Conservation (phyloP, 495 filamentous ascomycete species). For the Echria macrotheca region DNA sequence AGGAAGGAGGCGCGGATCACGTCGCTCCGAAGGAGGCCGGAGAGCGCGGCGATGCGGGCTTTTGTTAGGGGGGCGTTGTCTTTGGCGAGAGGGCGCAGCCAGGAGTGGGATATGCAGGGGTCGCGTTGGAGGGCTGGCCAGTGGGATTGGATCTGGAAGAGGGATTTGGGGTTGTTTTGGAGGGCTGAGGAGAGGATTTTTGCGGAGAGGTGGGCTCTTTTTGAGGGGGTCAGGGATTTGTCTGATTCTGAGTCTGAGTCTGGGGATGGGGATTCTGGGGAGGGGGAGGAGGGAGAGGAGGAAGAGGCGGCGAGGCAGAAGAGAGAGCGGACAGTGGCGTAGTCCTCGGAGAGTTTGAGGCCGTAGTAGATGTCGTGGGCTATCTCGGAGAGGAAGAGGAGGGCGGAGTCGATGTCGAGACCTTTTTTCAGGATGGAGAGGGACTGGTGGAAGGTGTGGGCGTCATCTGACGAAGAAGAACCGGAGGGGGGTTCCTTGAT, state of each 20-base stretch:
- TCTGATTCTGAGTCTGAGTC: too few relatives aligned
- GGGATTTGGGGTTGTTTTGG: conserved; percentile 60
- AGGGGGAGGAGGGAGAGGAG: conserved; percentile 13
- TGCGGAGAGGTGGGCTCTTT: conserved; percentile 43
- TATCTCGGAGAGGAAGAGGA: conserved; percentile 52
- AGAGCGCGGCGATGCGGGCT: conserved; percentile 35
- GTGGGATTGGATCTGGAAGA: conserved; percentile 39
- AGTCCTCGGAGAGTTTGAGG: conserved; percentile 51
- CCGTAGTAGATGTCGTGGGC: conserved; percentile 66
- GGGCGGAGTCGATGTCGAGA: conserved; percentile 31
- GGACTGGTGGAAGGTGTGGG: conserved; percentile 35
- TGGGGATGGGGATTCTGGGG: too few relatives aligned
- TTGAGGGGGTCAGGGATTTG: conserved; percentile 3
- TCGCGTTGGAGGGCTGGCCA: conserved; percentile 33
- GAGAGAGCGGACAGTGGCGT: conserved; percentile 38
- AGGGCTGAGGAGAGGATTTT: conserved; percentile 48
- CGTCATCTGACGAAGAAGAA: conserved; percentile 13
- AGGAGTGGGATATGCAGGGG: conserved; percentile 18
- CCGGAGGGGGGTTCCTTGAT: conserved; percentile 41
- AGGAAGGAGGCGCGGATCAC: conserved; percentile 49
- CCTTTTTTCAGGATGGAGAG: conserved; percentile 41
- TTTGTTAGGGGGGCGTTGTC: conserved; percentile 28
- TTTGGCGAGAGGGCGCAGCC: conserved; percentile 21
- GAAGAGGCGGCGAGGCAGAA: conserved; percentile 34
- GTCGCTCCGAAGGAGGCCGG: conserved; percentile 37